phyloP scores from a whole-genome alignment of 2,329 filamentous ascomycete species.

The Pleomassaria siparia region DNA sequence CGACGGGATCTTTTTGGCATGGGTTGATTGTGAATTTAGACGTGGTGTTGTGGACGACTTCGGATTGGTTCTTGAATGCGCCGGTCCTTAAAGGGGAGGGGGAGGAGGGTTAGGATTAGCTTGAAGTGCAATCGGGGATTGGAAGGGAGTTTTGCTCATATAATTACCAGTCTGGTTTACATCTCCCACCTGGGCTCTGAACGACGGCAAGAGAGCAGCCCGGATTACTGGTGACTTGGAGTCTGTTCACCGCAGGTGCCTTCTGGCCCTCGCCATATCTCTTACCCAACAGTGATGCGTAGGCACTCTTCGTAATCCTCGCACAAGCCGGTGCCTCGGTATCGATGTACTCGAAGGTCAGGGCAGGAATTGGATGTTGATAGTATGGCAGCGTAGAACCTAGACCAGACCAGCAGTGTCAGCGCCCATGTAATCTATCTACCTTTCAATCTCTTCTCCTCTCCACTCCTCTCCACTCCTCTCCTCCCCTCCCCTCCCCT shows the following conservation, averaged over 20 bases:
- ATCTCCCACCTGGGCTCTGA: background rate
- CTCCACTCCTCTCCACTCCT: too few relatives aligned
- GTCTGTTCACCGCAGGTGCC: background rate
- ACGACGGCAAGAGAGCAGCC: background rate
- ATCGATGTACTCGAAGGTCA: background rate
- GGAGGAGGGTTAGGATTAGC: too few relatives aligned
- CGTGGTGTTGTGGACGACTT: background rate
- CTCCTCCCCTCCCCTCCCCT: too few relatives aligned
- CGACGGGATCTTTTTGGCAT: slow-evolving; percentile 21
- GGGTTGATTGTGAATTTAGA: background rate
- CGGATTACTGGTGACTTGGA: background rate
- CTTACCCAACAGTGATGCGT: background rate
- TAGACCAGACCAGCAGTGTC: background rate
- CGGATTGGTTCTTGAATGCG: slow-evolving; percentile 3
- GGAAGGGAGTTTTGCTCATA: too few relatives aligned
- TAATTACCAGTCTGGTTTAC: background rate
- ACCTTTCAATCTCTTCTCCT: too few relatives aligned
- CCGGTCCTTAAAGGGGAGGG: too few relatives aligned
- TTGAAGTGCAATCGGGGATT: too few relatives aligned
- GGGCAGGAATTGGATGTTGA: background rate
- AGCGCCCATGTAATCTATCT: background rate
- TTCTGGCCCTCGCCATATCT: background rate
- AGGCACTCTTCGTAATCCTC: background rate
- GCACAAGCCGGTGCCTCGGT: background rate
- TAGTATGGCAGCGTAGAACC: background rate